Base-by-base conservation (phyloP, 2,329 filamentous ascomycete species). In the Stagonosporopsis cucurbitacearum region DNA sequence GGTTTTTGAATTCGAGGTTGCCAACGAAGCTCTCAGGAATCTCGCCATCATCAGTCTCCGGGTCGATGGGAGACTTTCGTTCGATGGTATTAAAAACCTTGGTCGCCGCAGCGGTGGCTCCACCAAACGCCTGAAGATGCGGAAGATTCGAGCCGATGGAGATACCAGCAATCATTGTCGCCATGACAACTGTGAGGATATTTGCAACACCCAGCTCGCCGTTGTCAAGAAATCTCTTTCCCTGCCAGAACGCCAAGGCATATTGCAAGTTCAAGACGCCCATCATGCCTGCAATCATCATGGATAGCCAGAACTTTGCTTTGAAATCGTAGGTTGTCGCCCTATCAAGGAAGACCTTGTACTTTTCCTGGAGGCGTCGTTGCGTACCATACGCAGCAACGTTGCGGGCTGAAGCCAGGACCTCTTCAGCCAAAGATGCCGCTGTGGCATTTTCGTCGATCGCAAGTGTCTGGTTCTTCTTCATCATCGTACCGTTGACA, bases 31-130 rank as follows among this genome's bases (percentile, higher is more conserved):
- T 76, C 1, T 92, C 87, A 1, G 96, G 82, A 63, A 83, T 92
- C 57, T 85, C 80, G n/a, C 94, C 95, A 8, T 82, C 80, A 1
- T 88, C 83, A 2, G 84, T 85, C 6, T 86, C 85, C 0, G 94
- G 88, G 69, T 99, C 90, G 43, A 98, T 81, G 0, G 94, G 92
- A 0, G 95, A 97, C 3, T 79, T 69, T 48, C 95, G 89, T 75
- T 98, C 94, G 64, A 98, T 98, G 1, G 93, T 97, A 71, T 87
- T 90, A 79, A 89, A 97, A 60, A 99, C 96, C 80, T 98, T 98
- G 51, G 86, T 85, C 3, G 91, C 92, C 2, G 95, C 94, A 28
- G 91, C 91, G 6, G 96, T 79, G 35, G 88, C 90, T 13, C 88
- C 91, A 2, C 88, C 90, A 66, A 98, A 96, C 28, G 94, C 91